These are phyloP conservation scores for Pseudomonodictys pantanalensis DNA, from an alignment of 495 filamentous ascomycete species.

Conservation along the genomic window DNA sequence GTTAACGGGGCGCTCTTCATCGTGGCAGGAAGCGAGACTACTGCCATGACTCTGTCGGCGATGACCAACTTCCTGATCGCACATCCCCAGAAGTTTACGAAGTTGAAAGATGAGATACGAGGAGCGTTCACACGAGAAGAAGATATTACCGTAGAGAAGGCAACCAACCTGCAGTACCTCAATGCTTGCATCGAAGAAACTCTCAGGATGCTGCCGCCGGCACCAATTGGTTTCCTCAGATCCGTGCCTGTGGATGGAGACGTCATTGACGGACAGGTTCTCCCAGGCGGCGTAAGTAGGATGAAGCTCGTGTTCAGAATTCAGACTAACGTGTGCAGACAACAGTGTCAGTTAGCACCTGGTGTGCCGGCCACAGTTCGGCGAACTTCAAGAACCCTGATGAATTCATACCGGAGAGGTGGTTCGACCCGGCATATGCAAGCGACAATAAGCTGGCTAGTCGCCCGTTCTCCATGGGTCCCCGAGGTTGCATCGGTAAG, in stretches of 20 bases:
- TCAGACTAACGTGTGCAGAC: constrained; percentile 15
- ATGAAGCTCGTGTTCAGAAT: neutral
- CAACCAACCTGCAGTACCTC: constrained; percentile 21
- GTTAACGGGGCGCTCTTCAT: constrained; percentile 27
- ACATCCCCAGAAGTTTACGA: constrained; percentile 21
- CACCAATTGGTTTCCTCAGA: constrained; percentile 21
- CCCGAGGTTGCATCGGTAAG: constrained; percentile 31
- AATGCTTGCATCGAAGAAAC: constrained; percentile 29
- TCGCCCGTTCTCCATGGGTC: constrained; percentile 30
- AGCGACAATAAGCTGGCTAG: constrained; percentile 25
- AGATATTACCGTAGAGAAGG: constrained; percentile 26
- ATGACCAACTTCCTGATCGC: constrained; percentile 24
- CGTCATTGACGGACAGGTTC: constrained; percentile 19
- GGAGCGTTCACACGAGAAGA: constrained; percentile 19
- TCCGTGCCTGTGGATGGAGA: constrained; percentile 21
- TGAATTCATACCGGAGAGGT: constrained; percentile 27
- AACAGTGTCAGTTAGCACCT: constrained; percentile 25
- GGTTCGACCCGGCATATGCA: constrained; percentile 13
- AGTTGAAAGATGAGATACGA: constrained; percentile 26
- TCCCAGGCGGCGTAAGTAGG: constrained; percentile 27
- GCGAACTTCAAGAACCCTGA: constrained; percentile 31
- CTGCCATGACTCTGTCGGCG: constrained; percentile 18
- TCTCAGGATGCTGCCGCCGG: constrained; percentile 27
- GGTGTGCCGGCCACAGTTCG: constrained; percentile 25
- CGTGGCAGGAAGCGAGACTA: constrained; percentile 34